phyloP scores from a whole-genome alignment of 2,329 filamentous ascomycete species.

The Elsinoe batatas region DNA sequence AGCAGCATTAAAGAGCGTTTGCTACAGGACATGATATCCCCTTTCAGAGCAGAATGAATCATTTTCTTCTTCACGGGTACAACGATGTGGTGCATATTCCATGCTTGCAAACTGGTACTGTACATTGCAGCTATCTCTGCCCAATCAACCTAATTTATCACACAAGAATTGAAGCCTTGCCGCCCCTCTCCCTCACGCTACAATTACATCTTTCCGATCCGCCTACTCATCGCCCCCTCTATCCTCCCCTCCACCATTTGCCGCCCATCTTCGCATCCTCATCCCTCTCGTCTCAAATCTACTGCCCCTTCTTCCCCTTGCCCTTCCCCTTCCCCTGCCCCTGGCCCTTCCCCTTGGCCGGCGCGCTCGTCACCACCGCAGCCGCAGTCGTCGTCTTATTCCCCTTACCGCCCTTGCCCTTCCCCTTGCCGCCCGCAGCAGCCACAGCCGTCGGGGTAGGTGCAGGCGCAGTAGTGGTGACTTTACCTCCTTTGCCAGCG shows the following conservation, averaged over 20 bases:
- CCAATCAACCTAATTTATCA: not conserved
- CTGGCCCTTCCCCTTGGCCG: not conserved
- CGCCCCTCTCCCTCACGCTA: not conserved
- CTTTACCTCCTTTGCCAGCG: not conserved
- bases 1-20: not conserved
- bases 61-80: not conserved
- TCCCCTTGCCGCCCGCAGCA: not conserved
- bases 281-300: too few relatives aligned
- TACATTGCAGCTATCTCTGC: not conserved
- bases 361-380: not conserved
- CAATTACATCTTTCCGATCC: not conserved
- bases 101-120: not conserved
- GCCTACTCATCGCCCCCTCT: too few relatives aligned
- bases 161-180: not conserved
- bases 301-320: not conserved
- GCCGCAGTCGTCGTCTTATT: not conserved
- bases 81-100: not conserved
- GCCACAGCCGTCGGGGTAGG: not conserved
- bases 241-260: too few relatives aligned
- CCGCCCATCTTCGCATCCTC: too few relatives aligned
- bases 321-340: not conserved
- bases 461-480: not conserved
- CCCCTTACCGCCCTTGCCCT: not conserved
- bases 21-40: slow-evolving; percentile 5
- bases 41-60: slow-evolving; percentile 2